Base-by-base conservation (phyloP, 2,329 filamentous ascomycete genomes). In the Pyrenochaeta sp. region DNA sequence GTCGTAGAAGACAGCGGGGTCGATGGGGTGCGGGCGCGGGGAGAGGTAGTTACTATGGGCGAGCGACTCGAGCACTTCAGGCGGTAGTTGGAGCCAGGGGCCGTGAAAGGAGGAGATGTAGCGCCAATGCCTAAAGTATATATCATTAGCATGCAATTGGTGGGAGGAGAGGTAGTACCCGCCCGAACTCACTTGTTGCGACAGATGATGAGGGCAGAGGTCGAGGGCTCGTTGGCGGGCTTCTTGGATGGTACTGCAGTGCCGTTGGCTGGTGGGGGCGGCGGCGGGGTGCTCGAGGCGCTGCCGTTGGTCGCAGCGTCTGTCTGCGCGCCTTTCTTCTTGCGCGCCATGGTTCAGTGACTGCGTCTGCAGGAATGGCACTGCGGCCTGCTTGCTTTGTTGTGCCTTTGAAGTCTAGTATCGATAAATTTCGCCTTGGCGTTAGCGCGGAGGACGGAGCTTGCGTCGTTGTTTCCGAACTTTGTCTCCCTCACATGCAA, bases 21-120 rank as follows among this genome's bases (percentile, higher is more conserved):
- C 90, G 72, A 95, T 88, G 47, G 91, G 89, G 56, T 86, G 89
- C 9, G 92, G 92, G 28, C 88, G 86, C 15, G 90, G 89, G 65
- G 90, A 88, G 64, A 90, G 88, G 80, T 90, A 93, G 79, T 94
- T 95, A 75, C 87, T 88, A 79, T 92, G 88, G 53, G 91, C 91
- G 50, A 95, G 85, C 49, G 86, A 88, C 75, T 93, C 90, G 77
- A 96, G 88, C 55, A 93, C 86, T 77, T 94, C 91, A 62, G 88
- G 85, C 22, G 91, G 90, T 55, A 94, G 82, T 76, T 92, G 89
- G 13, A 93, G 85, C 92, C 92, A 95, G 66, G 91, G 88, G 25
- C 91, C 92, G 72, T 93, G 89, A 72, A 91, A 95, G 28, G 89
- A 90, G 24, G 91, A 93, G 58, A 95, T 93, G 76, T 92, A 92